Evolutionary conservation across 2,329 filamentous ascomycete genomes (phyloP).

Genomic region (Stagonosporopsis tanaceti): DNA sequence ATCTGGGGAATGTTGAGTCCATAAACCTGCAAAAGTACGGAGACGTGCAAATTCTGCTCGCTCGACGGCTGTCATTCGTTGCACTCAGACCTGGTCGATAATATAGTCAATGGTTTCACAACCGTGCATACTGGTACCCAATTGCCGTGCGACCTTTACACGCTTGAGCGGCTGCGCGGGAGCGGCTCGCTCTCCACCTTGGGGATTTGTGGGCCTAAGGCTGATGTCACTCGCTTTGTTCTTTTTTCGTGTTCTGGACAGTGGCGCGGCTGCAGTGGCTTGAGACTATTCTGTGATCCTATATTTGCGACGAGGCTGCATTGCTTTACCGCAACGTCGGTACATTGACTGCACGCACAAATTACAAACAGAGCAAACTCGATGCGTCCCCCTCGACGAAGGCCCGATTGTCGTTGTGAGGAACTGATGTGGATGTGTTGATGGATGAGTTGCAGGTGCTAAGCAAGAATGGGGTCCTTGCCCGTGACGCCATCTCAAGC

Average conservation of each 20-base stretch:
- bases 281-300: constrained; percentile 3
- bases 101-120: constrained; percentile 10
- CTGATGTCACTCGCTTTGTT: constrained; percentile 1
- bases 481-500: constrained; percentile 7
- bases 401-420: constrained; percentile 8
- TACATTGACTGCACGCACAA: not conserved
- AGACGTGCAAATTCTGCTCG: constrained; percentile 18
- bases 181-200: constrained; percentile 17
- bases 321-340: not conserved
- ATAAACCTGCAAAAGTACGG: constrained; percentile 4
- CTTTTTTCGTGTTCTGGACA: constrained; percentile 2
- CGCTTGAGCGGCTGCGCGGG: constrained; percentile 15
- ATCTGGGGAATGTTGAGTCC: constrained; percentile 1
- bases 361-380: not conserved
- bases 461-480: constrained; percentile 3
- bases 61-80: constrained; percentile 7
- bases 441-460: constrained; percentile 10
- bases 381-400: not conserved
- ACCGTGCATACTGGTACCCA: constrained; percentile 8
- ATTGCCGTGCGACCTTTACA: constrained; percentile 5
- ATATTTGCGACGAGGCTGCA: constrained; percentile 12
- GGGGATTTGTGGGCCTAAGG: constrained; percentile 3
- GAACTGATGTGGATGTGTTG: constrained; percentile 8
- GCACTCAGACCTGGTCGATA: not conserved
- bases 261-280: constrained; percentile 6